Base-by-base conservation (phyloP, 768 basidiomycete species). In the Phlebiopsis gigantea region DNA sequence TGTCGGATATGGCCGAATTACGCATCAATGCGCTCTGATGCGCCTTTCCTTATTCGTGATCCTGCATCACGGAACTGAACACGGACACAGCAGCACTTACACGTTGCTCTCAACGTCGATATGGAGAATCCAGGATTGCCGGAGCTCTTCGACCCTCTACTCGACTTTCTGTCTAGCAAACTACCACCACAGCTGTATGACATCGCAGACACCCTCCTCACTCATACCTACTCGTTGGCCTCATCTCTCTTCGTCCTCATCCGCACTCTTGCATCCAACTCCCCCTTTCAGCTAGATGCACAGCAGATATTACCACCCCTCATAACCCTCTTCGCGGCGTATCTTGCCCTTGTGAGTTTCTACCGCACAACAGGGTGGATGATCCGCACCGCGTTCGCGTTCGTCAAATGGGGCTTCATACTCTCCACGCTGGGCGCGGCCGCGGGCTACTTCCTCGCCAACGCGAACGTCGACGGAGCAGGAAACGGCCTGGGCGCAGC, bases 341-440 rank as follows among this genome's bases (percentile, higher is more conserved):
- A 92, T 69, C 77, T 90, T 58, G 87, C 88, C 3, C 75, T 93
- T n/a, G 59, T 84, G 42, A 88, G 83, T 66, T 69, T 90, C 52
- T 90, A 90, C 71, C 85, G 88, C 58, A 91, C 90, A 4, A 85
- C 89, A 12, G 78, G 77, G 22, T 91, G 87, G 84, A 75, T 87
- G 63, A 71, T 91, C 60, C 79, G 87, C 58, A 81, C 80, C 30
- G 73, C 71, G 25, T 68, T 90, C 61, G 90, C 80, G 77, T 78
- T 89, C 63, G 67, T 88, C 63, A 93, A 93, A 71, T 93, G 90
- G 90, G 86, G 85, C 22, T 71, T 75, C 10, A 71, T 93, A 46
- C 58, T 89, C 8, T 79, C 75, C 12, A 69, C 75, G 1, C 63
- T 85, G 7, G 76, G 79, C n/a, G 84, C 78, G 5, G 76, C 74